Evolutionary conservation across 306 rosid genomes (phyloP).

Genomic region (Gynostemma pentaphyllum): DNA sequence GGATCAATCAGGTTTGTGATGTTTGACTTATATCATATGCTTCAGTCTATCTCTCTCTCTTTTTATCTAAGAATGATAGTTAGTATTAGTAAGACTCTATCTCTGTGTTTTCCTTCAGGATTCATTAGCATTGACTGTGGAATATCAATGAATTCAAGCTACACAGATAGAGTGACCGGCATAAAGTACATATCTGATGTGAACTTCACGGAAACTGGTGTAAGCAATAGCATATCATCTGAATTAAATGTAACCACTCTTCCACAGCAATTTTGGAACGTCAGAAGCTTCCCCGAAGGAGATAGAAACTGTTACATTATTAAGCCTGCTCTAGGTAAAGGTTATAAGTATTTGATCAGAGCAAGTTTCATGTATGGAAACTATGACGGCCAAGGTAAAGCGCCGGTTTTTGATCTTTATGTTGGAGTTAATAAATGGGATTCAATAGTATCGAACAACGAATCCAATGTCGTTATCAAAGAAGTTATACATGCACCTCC

Average conservation of each 20-base stretch:
- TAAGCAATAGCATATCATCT: conserved; percentile 10
- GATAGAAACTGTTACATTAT: conserved; percentile 19
- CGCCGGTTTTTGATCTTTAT: conserved; percentile 13
- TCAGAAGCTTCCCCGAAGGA: conserved; percentile 21
- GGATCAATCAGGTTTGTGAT: conserved; percentile 17
- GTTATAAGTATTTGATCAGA: conserved; percentile 16
- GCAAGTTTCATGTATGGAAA: conserved; percentile 17
- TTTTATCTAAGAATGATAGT: not conserved
- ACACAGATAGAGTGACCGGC: conserved; percentile 16
- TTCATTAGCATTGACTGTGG: conserved; percentile 31
- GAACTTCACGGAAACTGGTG: conserved; percentile 8
- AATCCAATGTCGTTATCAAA: not conserved
- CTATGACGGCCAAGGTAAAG: conserved; percentile 3
- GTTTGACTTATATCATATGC: not conserved
- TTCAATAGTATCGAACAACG: not conserved
- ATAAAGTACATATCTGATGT: conserved; percentile 14
- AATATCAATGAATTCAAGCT: conserved; percentile 10
- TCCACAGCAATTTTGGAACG: conserved; percentile 14
- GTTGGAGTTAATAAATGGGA: conserved; percentile 17
- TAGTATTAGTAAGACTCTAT: not conserved
- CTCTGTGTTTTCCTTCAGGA: conserved; percentile 11
- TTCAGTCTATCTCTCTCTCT: not conserved
- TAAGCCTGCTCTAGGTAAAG: conserved; percentile 10
- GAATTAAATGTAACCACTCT: conserved; percentile 1
- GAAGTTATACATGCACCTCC: conserved; percentile 18